These are phyloP conservation scores for Bremia lactucae DNA, from an alignment of 352 stramenopile genomes.

Conservation along the genomic window DNA sequence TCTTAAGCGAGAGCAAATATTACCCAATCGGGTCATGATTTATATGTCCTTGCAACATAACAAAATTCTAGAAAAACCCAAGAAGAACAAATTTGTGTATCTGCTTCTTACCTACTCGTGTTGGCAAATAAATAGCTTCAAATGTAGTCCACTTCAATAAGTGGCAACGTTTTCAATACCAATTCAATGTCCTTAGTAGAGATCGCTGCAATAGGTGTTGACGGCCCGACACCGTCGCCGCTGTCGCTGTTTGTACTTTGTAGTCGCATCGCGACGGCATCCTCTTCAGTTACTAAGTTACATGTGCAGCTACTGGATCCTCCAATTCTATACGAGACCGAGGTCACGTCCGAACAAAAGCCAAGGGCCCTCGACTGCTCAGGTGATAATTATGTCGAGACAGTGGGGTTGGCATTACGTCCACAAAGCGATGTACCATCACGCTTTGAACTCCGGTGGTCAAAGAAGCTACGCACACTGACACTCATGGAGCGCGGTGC, in stretches of 20 bases:
- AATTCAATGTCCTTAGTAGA: conserved; percentile 7
- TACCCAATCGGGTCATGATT: no score
- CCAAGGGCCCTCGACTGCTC: conserved; percentile 36
- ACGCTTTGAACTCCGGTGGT: conserved; percentile 39
- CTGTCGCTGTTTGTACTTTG: conserved; percentile 6
- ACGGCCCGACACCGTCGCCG: neutral
- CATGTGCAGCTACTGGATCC: conserved; percentile 24
- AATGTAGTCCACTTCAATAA: no score
- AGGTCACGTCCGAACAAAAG: conserved; percentile 27
- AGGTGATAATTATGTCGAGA: conserved; percentile 19
- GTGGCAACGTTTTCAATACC: no score
- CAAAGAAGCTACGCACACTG: conserved; percentile 16
- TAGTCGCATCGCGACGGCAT: neutral
- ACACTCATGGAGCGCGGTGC: conserved; percentile 40
- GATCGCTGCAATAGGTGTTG: neutral
- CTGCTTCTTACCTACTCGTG: no score
- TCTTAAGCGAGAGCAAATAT: no score
- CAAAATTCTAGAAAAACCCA: no score
- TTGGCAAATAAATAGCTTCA: no score
- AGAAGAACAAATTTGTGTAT: no score
- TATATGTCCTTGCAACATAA: no score
- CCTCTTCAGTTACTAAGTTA: conserved; percentile 4
- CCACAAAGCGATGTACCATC: neutral
- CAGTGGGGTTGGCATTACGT: conserved; percentile 16
- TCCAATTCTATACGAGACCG: conserved; percentile 17